phyloP scores from a whole-genome alignment of 75 land plant genomes.

The Pinus taeda region DNA sequence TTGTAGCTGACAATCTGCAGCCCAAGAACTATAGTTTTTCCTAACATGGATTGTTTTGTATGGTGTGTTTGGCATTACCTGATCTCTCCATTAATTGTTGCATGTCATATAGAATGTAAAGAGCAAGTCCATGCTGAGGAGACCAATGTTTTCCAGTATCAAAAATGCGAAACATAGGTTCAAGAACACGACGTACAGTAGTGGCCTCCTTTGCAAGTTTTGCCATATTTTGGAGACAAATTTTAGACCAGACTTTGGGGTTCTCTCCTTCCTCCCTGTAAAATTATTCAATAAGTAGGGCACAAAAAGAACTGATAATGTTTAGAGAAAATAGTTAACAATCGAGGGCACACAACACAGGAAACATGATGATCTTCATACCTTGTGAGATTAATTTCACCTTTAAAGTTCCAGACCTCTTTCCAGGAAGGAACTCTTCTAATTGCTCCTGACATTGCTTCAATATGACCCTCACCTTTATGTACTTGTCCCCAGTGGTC shows the following conservation, averaged over 20 bases:
- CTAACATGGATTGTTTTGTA: not conserved
- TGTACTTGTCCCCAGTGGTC: constrained; percentile 64
- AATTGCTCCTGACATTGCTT: constrained; percentile 40
- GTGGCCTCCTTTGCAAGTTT: constrained; percentile 87
- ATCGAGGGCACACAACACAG: not conserved
- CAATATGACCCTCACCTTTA: constrained; percentile 57
- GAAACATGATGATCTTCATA: constrained; percentile 17
- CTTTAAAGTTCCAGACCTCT: constrained; percentile 40
- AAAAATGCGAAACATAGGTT: constrained; percentile 84
- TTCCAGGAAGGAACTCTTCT: constrained; percentile 61
- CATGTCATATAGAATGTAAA: constrained; percentile 69
- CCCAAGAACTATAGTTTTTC: not conserved
- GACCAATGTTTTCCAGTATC: constrained; percentile 78
- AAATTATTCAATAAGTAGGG: not conserved
- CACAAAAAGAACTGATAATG: not conserved
- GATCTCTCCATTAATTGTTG: constrained; percentile 64
- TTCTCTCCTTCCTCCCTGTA: constrained; percentile 63
- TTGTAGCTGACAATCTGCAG: too few species aligned
- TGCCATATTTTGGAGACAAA: constrained; percentile 92
- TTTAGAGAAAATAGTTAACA: not conserved
- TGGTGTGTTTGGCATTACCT: constrained; percentile 33
- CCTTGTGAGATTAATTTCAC: constrained; percentile 55
- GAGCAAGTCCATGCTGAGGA: constrained; percentile 61
- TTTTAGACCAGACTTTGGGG: constrained; percentile 78
- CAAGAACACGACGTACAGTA: constrained; percentile 81